Evolutionary conservation across 805 yeast species (phyloP).

Genomic region (Wickerhamomyces chaumierensis): DNA sequence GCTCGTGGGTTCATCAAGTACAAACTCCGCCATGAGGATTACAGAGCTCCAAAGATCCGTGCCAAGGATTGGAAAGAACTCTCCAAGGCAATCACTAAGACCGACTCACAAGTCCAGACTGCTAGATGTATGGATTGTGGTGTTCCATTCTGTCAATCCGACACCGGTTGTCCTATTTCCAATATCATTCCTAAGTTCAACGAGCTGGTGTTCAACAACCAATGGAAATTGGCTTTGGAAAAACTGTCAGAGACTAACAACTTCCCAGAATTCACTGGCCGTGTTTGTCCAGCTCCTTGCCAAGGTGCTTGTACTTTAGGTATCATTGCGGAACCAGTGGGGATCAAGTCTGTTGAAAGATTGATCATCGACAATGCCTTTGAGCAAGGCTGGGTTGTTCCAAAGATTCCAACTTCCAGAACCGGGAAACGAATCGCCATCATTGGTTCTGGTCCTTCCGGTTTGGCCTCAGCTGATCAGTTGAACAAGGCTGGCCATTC

Average conservation of each 20-base stretch:
- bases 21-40: slow-evolving; percentile 77
- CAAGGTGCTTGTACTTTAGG: slow-evolving; percentile 95
- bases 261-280: slow-evolving; percentile 97
- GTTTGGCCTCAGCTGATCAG: slow-evolving; percentile 95
- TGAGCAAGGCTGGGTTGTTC: slow-evolving; percentile 93
- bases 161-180: slow-evolving; percentile 96
- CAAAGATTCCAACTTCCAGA: slow-evolving; percentile 65
- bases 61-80: slow-evolving; percentile 89
- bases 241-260: slow-evolving; percentile 91
- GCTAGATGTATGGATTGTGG: slow-evolving; percentile 99
- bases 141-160: slow-evolving; percentile 97
- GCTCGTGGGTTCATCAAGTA: slow-evolving; percentile 89
- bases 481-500: slow-evolving; percentile 90
- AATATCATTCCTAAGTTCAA: slow-evolving; percentile 97
- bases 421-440: slow-evolving; percentile 81
- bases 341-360: slow-evolving; percentile 91
- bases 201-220: slow-evolving; percentile 86
- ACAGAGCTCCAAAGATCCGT: slow-evolving; percentile 68
- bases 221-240: slow-evolving; percentile 91
- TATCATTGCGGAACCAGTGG: slow-evolving; percentile 89
- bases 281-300: slow-evolving; percentile 99
- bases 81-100: slow-evolving; percentile 68
- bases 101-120: slow-evolving; percentile 81
- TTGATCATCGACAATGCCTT: slow-evolving; percentile 95
- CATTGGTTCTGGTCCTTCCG: slow-evolving; percentile 96